Base-by-base conservation (phyloP, 2,329 filamentous ascomycete genomes). In the Aspergillus novoparasiticus region DNA sequence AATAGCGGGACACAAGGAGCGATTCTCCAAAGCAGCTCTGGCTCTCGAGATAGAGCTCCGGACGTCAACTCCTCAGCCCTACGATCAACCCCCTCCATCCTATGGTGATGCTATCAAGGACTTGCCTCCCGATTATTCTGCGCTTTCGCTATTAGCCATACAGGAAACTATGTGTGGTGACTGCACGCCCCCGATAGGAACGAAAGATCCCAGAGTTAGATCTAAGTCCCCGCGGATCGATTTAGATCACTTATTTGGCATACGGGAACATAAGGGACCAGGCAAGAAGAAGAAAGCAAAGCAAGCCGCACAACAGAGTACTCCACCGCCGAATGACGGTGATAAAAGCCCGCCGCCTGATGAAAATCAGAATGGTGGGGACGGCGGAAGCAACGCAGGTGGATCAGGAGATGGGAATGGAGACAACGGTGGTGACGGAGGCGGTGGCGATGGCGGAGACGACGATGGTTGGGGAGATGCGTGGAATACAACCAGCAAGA, bases 401-500 rank as follows among this genome's bases (percentile, higher is more conserved):
- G 69, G 68, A 34, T 62, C 75, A 51, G 76, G 70, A 21, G 76
- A 71, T 68, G 72, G 79, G 72, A 69, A 67, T 51, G 71, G 64
- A 39, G 73, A 72, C 46, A 75, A 74, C 50, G 74, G 75, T 48
- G 76, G 74, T 16, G 73, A 72, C 36, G 78, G 71, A 19, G 76
- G 77, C 61, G 76, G 77, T 36, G 77, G 72, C 21, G 77, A 72
- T 54, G 76, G 69, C 12, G 72, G 70, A 16, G 77, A 70, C 26
- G 71, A 71, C 30, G 73, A 65, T 45, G 78, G 76, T 50, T 76
- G 77, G 30, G 79, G 81, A 62, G 75, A 75, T 48, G 76, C 73
- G 19, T 81, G 79, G 80, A 75, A 74, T 65, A 68, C 69, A 26
- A 69, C 67, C 21, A 65, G 71, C 34, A 79, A 77, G 67, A 76